Evolutionary conservation across 2,329 filamentous ascomycete genomes (phyloP).

Genomic region (Claviceps cyperi): DNA sequence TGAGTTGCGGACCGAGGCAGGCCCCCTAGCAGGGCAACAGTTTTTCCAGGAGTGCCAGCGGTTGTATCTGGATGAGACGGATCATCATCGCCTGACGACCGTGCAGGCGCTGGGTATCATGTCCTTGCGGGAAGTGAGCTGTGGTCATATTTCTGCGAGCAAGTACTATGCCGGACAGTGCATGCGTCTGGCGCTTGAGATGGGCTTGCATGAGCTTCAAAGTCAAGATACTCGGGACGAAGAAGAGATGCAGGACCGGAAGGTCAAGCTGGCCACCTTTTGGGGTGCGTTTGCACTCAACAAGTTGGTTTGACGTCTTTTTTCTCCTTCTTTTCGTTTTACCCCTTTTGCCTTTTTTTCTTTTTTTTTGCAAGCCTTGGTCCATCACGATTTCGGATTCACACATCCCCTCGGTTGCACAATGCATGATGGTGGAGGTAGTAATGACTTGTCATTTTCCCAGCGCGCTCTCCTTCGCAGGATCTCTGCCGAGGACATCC

Average conservation of each 20-base stretch:
- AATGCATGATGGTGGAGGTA: too few relatives aligned
- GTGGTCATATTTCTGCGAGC: slow-evolving; percentile 54
- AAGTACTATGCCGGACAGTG: slow-evolving; percentile 59
- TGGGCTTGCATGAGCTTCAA: slow-evolving; percentile 46
- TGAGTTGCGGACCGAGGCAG: slow-evolving; percentile 42
- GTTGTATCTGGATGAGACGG: slow-evolving; percentile 38
- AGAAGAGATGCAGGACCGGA: slow-evolving; percentile 37
- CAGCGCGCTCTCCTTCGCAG: slow-evolving; percentile 48
- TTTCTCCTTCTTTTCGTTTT: neutral
- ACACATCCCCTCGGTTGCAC: neutral
- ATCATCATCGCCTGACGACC: slow-evolving; percentile 50
- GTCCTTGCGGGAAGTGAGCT: slow-evolving; percentile 58
- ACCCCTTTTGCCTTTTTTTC: neutral
- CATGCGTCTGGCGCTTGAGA: slow-evolving; percentile 54
- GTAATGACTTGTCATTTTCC: neutral
- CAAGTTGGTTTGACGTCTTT: slow-evolving; percentile 31
- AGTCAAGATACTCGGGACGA: slow-evolving; percentile 15
- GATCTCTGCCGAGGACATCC: slow-evolving; percentile 44
- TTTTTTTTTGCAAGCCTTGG: neutral
- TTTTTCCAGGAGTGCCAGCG: slow-evolving; percentile 56
- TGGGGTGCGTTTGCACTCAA: slow-evolving; percentile 48
- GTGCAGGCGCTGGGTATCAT: slow-evolving; percentile 62
- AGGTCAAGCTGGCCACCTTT: slow-evolving; percentile 42
- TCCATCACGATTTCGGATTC: too few relatives aligned
- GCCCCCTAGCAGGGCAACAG: slow-evolving; percentile 50